Evolutionary conservation across 257 asterid genomes (phyloP).

Genomic region (Capsicum baccatum): DNA sequence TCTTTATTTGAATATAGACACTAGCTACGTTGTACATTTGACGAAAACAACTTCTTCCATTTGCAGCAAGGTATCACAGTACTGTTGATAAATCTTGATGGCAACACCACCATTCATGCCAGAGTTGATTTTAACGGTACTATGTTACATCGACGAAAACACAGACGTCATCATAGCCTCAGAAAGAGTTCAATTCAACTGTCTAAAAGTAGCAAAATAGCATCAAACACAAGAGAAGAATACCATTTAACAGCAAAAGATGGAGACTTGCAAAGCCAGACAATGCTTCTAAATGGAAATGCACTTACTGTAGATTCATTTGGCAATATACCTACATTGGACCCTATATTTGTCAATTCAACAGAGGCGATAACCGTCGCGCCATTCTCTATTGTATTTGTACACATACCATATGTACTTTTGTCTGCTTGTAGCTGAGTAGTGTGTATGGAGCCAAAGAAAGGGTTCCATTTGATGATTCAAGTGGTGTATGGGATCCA

Average conservation of each 20-base stretch:
- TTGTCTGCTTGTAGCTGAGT: conserved; percentile 64
- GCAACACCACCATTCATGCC: conserved; percentile 49
- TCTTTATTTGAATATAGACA: background rate
- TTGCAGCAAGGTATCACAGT: conserved; percentile 76
- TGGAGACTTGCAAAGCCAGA: conserved; percentile 76
- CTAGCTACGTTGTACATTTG: background rate
- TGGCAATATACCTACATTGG: conserved; percentile 59
- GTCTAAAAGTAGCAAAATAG: conserved; percentile 35
- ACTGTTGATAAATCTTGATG: conserved; percentile 75
- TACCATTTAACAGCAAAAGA: conserved; percentile 78
- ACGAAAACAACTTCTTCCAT: conserved; percentile 8
- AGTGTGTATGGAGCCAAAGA: conserved; percentile 19
- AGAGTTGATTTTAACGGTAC: conserved; percentile 47
- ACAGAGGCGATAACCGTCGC: conserved; percentile 57
- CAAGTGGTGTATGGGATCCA: conserved; percentile 20
- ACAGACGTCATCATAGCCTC: conserved; percentile 42
- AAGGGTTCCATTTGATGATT: background rate
- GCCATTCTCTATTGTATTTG: conserved; percentile 82
- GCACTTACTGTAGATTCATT: conserved; percentile 50
- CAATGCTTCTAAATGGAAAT: conserved; percentile 69
- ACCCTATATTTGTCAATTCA: conserved; percentile 56
- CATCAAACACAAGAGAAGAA: conserved; percentile 59
- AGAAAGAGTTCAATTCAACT: conserved; percentile 32
- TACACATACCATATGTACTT: conserved; percentile 60
- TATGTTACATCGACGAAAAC: conserved; percentile 29